Evolutionary conservation across 345 rosid species (phyloP), one percentile per base, ranked within the genome.

Genomic region (Crucihimalaya himalaica): DNA sequence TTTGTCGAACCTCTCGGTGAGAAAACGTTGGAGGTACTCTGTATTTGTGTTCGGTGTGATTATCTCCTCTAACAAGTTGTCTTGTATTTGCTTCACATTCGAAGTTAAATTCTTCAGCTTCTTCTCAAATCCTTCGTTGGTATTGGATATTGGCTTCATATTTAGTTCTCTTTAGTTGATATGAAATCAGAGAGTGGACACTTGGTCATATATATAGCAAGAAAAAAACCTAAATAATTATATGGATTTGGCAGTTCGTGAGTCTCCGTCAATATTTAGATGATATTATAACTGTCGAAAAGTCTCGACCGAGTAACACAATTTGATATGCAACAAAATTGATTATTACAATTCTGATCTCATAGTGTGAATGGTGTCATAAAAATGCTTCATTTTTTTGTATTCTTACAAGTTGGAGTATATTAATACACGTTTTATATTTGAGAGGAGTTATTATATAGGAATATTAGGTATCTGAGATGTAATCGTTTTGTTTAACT

Each of bases 91-190:
- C 68, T 51, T 11, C 29, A 84, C 92, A 73, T 91, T 83, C 23
- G 40, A 50, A 16, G 97, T 89, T 71, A 93, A 80, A 59, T 89
- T 84, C 63, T 89, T 84, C 56, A 91, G 66, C 63, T 82, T 62
- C 82, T 79, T 77, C 72, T 89, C 78, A 19, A 86, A 62, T 7
- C 5, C 29, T 63, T 77, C 52, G 76, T 19, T 70, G 45, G 21
- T 28, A 14, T 77, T 6, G 18, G 29, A 56, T 67, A 27, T 63
- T 70, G 27, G 54, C 21, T 42, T 37, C 80, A 76, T 76, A 2
- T 70, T 70, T 70, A 64, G 45, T 68, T 76, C 58, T 68, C 50
- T 68, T 5, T 68, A 25, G 18, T 42, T 68, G 4, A 21, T 51
- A 13, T 48, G 69, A 54, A 21, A 61, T 42, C 1, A 28, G 45